Percentiles rank a stretch among this genome's conserved stretches.
phyloP scores from a whole-genome alignment of 2,329 filamentous ascomycete genomes.

The Raffaelea deltoideospora region DNA sequence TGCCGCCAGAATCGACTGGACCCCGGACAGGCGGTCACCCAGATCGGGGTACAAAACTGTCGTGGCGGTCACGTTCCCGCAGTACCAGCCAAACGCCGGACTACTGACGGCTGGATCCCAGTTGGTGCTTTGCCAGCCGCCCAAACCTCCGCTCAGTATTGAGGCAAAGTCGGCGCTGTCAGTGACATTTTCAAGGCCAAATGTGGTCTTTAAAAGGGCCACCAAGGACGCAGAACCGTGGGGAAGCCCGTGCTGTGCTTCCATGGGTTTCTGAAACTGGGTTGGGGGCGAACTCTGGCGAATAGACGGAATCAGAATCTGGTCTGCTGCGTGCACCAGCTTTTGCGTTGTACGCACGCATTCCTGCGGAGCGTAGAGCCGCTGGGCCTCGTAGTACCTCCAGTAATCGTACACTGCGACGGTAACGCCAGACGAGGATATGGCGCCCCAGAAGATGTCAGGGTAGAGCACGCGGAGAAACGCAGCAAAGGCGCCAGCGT shows the following conservation, averaged over 20 bases:
- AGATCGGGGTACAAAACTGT: slow-evolving; percentile 26
- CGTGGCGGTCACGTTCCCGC: slow-evolving; percentile 27
- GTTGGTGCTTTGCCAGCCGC: slow-evolving; percentile 30
- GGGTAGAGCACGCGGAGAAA: slow-evolving; percentile 66
- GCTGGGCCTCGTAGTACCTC: slow-evolving; percentile 38
- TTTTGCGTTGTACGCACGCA: slow-evolving; percentile 52
- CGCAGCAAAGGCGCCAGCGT: slow-evolving; percentile 66
- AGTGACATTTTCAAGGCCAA: slow-evolving; percentile 29
- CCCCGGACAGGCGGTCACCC: slow-evolving; percentile 17
- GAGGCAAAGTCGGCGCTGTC: slow-evolving; percentile 33
- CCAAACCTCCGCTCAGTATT: slow-evolving; percentile 24
- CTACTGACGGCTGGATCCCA: slow-evolving; percentile 35
- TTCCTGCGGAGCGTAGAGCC: slow-evolving; percentile 33
- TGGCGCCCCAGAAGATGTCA: slow-evolving; percentile 61
- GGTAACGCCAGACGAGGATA: slow-evolving; percentile 68
- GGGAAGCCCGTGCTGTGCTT: neutral
- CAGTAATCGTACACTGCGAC: slow-evolving; percentile 67
- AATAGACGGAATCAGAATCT: slow-evolving; percentile 25
- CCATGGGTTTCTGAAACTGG: too few species aligned
- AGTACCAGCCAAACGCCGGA: slow-evolving; percentile 30
- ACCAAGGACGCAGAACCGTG: slow-evolving; percentile 4
- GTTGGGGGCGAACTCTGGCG: neutral
- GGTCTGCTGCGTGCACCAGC: slow-evolving; percentile 34
- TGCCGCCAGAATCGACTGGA: slow-evolving; percentile 22
- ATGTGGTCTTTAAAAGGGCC: slow-evolving; percentile 22